Base-by-base conservation (phyloP, 2,329 filamentous ascomycete species). In the Truncatella angustata region DNA sequence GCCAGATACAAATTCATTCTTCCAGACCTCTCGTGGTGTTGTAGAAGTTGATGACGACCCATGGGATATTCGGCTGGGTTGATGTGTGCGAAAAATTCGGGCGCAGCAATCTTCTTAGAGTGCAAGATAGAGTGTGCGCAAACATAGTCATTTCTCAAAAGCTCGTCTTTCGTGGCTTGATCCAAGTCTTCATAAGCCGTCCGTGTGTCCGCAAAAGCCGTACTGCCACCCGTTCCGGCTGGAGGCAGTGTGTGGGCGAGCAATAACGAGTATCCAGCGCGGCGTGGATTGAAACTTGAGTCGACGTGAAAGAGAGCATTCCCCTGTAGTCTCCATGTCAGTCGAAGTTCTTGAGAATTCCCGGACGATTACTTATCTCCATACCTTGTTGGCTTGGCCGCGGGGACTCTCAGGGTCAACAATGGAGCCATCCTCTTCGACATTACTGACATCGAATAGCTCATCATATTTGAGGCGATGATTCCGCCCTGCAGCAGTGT, bases 391-490 rank as follows among this genome's bases (percentile, higher is more conserved):
- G 53, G 68, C 66, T 44, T 74, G 69, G 11, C 68, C 67, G 20
- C 75, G 69, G 18, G 72, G 66, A 49, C 66, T 69, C 48, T 71
- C 66, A 3, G 70, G 57, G 32, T 71, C 65, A n/a, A 78, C 66
- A 2, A 78, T 58, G 1, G 65, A 63, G 40, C 74, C 75, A 37
- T 80, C 72, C 2, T 70, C 69, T 45, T 80, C 73, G 11, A 82
- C 66, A 61, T 85, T 85, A 48, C 77, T 72, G 0, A 79, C 79
- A 56, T 85, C 81, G 61, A 84, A 84, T 1, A 85, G 71, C 61
- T 83, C 76, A 37, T 72, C 66, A 54, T 76, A 71, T 2, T 65
- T 58, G 55, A 79, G 74, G 18, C 79, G 74, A 52, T 74, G 70
- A 58, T 73, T 71, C 39, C 76, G 72, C 14, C 75, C 67, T 10